Conservation (phyloP, 768 basidiomycete genomes). For the Hortiboletus campestris region DNA sequence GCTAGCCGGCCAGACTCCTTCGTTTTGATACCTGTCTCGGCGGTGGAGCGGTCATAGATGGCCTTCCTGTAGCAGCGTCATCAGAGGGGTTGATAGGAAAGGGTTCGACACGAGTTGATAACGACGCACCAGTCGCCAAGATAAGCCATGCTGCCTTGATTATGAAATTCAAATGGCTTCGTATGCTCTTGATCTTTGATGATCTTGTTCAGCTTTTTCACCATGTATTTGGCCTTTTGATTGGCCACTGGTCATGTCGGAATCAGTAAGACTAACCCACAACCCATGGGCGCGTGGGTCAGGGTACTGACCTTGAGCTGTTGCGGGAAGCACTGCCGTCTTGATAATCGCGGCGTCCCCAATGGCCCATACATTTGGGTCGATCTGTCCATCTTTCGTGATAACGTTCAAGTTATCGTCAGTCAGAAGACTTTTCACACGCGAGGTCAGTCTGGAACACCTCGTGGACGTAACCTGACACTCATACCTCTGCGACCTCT, state of each 20-base stretch:
- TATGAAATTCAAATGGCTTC: constrained; percentile 66
- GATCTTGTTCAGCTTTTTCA: constrained; percentile 63
- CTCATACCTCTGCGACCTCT: constrained; percentile 50
- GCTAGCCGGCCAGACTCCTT: constrained; percentile 68
- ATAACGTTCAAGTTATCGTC: constrained; percentile 63
- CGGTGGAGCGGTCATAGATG: constrained; percentile 64
- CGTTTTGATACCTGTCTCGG: constrained; percentile 47
- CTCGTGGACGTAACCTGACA: constrained; percentile 28
- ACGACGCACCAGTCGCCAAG: constrained; percentile 65
- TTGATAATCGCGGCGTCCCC: constrained; percentile 73
- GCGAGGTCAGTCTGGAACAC: constrained; percentile 16
- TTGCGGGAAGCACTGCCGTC: constrained; percentile 66
- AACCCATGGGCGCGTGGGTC: constrained; percentile 15
- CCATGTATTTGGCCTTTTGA: constrained; percentile 71
- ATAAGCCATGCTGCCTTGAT: constrained; percentile 76
- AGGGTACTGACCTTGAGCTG: constrained; percentile 65
- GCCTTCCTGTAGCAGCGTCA: constrained; percentile 54
- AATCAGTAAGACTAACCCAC: constrained; percentile 18
- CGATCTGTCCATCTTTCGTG: constrained; percentile 47
- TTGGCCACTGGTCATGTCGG: constrained; percentile 54
- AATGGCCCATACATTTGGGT: constrained; percentile 76
- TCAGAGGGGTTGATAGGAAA: constrained; percentile 6
- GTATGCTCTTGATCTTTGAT: constrained; percentile 46
- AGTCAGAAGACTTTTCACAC: constrained; percentile 40
- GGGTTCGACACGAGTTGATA: neutral